A percentile compares a stretch with the other conserved stretches of the same genome.
Evolutionary conservation across 2,329 filamentous ascomycete species (phyloP).

Genomic region (Cytospora schulzeri): DNA sequence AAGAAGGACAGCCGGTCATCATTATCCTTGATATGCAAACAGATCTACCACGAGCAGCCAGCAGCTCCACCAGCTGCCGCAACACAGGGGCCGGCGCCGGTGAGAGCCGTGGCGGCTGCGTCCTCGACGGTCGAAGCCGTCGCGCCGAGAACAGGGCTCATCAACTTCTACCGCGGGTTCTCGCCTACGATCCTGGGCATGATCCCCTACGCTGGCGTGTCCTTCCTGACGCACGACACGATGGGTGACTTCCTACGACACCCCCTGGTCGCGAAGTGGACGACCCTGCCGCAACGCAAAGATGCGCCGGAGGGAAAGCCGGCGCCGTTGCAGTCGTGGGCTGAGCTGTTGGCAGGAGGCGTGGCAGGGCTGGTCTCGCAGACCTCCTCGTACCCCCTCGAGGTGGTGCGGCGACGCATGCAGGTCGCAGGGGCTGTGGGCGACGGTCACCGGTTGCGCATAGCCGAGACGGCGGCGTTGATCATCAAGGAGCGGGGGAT

Average conservation of each 20-base stretch:
- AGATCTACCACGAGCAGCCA: conserved; percentile 81
- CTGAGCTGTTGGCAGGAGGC: conserved; percentile 82
- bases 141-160: conserved; percentile 67
- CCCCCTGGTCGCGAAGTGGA: conserved; percentile 68
- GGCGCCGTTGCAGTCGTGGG: conserved; percentile 77
- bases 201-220: conserved; percentile 94
- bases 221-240: conserved; percentile 93
- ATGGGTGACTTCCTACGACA: conserved; percentile 80
- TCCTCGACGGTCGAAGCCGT: conserved; percentile 51
- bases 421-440: conserved; percentile 94
- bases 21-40: conserved; percentile 73
- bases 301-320: conserved; percentile 61
- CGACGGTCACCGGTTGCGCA: conserved; percentile 77
- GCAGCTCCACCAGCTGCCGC: conserved; percentile 42
- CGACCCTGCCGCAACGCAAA: conserved; percentile 68
- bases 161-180: conserved; percentile 96
- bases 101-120: conserved; percentile 45
- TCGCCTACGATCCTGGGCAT: conserved; percentile 88
- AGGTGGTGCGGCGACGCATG: conserved; percentile 91
- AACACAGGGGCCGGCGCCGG: conserved; percentile 39
- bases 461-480: conserved; percentile 74
- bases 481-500: conserved; percentile 77
- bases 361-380: conserved; percentile 87
- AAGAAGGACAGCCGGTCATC: conserved; percentile 71
- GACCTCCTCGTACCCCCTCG: conserved; percentile 89